phyloP scores from a whole-genome alignment of 2,329 filamentous ascomycete species.

The Thelonectria olida region DNA sequence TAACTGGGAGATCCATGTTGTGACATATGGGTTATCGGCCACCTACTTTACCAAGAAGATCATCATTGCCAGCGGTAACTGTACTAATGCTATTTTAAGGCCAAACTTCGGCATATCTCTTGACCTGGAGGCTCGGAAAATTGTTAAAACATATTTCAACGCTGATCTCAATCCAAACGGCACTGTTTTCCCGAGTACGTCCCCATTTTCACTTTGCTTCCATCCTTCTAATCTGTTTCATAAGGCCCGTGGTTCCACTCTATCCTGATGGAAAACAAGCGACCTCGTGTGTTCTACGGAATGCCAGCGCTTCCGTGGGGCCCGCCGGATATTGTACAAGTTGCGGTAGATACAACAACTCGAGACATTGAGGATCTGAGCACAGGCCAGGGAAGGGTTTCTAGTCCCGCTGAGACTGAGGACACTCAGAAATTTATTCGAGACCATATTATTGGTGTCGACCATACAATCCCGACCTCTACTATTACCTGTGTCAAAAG shows the following conservation, averaged over 20 bases:
- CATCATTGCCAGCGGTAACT: slow-evolving; percentile 11
- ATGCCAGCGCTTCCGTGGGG: slow-evolving; percentile 18
- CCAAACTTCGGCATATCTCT: slow-evolving; percentile 17
- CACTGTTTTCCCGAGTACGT: slow-evolving; percentile 21
- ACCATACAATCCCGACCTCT: slow-evolving; percentile 6
- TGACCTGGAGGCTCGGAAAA: slow-evolving; percentile 18
- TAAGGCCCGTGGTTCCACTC: slow-evolving; percentile 19
- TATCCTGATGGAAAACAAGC: neutral
- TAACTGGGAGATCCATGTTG: slow-evolving; percentile 11
- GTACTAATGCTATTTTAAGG: slow-evolving; percentile 6
- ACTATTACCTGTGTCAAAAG: slow-evolving; percentile 9
- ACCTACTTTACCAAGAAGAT: slow-evolving; percentile 8
- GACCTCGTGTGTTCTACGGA: slow-evolving; percentile 18
- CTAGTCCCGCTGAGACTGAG: neutral
- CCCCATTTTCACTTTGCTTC: neutral
- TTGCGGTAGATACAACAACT: slow-evolving; percentile 14
- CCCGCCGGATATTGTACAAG: slow-evolving; percentile 12
- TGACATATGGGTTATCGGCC: neutral
- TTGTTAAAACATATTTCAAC: slow-evolving; percentile 17
- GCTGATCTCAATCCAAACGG: slow-evolving; percentile 2
- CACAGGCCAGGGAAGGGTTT: neutral
- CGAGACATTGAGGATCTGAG: neutral
- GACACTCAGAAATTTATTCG: slow-evolving; percentile 14
- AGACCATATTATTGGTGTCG: slow-evolving; percentile 4
- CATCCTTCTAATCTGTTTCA: neutral